Evolutionary conservation across 805 yeast genomes (phyloP), one percentile per base, ranked within the genome.

Genomic region (Maudiozyma turicensis): DNA sequence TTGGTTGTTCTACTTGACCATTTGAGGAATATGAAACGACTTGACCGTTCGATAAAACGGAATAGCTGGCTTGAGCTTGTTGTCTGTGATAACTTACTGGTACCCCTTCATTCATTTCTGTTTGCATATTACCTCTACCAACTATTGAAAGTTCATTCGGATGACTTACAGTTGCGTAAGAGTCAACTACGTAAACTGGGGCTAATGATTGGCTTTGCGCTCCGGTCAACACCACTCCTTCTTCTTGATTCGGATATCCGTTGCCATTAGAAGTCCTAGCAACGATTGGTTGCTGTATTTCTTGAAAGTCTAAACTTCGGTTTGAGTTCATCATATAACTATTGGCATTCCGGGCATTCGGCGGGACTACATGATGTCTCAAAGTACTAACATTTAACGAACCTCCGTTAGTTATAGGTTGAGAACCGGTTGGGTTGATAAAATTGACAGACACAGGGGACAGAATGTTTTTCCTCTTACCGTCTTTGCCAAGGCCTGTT

Each of bases 401-500:
- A 5, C 9, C 34, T 28, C 34, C 20, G 32, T 30, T 29, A 8
- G 37, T 11, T 30, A n/a, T 29, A 14, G 40, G 4, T 8, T 38
- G 29, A 5, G 15, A 30, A 11, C 3, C 20, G 20, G 43, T 9
- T n/a, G 52, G 44, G 11, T 51, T 56, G 14, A 60, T 50, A 48
- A 59, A 63, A 48, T 55, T 63, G 4, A 61, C 59, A 15, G 62
- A 58, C 3, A 63, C 60, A 2, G 66, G 60, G 2, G 65, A 58
- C 29, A 62, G 50, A 4, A 61, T 53, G 46, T 63, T 62, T 52
- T 58, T 64, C 48, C 68, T 55, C 45, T 56, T 60, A 8, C 64
- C 64, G 48, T 63, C 63, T 46, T 58, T 63, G 1, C 65, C 67
- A 7, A 60, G 51, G 15, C 62, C 64, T 29, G 63, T 59, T 28